Evolutionary conservation across 2,329 filamentous ascomycete species (phyloP), one percentile per base, ranked within the genome.

Genomic region (Apiospora arundinis): DNA sequence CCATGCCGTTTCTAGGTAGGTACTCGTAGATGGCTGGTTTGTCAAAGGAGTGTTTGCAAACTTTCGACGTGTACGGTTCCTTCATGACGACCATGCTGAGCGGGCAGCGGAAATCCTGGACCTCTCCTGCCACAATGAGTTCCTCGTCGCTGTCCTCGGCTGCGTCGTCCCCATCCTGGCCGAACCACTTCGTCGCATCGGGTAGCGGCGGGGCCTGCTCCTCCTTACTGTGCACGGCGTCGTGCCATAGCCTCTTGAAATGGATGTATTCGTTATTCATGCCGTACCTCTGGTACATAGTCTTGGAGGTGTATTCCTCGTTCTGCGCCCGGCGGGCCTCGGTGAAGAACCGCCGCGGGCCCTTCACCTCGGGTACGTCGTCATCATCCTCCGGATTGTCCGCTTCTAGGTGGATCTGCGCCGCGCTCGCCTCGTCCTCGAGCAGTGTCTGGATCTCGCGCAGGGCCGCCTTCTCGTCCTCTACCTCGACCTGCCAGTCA

Each of bases 1-100:
- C 72, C 75, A 77, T n/a, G 65, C 67, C 28, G 74, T 73, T 70
- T n/a, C 28, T 40, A 11, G 56, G 56, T 40, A 85, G 85, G 78
- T 84, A 91, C 60, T 89, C 86, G 32, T 88, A 71, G 49, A 95
- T 91, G 0, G 89, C 89, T 1, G 79, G 77, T 79, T 89, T 91
- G 77, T 95, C 92, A 78, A 93, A 95, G 0, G 88, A 91, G 79
- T 95, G 93, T 70, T 88, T 90, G 83, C 93, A 95, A 74, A 89
- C 88, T 18, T 78, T 82, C 75, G 89, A 93, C 70, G 88, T 92
- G 76, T 89, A 90, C 0, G 93, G 93, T 69, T 93, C 87, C 56
- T 84, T 82, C 83, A 94, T 91, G 63, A 87, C 83, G 69, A 84
- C 84, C 74, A 94, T 83, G 0, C 92, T 92, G 25, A 95, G 80